phyloP scores from a whole-genome alignment of 179 eudicot species.

The Amaranthus tricolor region DNA sequence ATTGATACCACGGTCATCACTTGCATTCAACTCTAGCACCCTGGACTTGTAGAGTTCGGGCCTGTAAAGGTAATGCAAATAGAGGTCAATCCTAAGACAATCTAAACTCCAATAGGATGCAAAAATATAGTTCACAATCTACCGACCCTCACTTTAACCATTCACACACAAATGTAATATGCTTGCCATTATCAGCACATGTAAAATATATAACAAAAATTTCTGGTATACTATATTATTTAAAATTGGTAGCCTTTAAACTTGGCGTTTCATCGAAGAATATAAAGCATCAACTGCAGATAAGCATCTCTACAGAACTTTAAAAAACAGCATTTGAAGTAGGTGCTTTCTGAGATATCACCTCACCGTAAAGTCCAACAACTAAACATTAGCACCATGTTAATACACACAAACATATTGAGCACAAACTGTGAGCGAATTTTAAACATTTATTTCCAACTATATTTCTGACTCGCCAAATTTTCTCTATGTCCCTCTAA shows the following conservation, averaged over 20 bases:
- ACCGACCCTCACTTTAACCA: background rate
- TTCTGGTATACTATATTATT: background rate
- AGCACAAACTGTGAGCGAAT: too few relatives aligned
- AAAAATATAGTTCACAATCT: background rate
- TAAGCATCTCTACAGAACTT: too few relatives aligned
- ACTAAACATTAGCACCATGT: too few relatives aligned
- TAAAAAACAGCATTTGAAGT: too few relatives aligned
- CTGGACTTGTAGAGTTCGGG: slow-evolving; percentile 93
- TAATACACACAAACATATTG: too few relatives aligned
- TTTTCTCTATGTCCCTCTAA: too few relatives aligned
- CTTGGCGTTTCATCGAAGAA: background rate
- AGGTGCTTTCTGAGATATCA: too few relatives aligned
- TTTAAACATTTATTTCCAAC: too few relatives aligned
- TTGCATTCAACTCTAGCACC: slow-evolving; percentile 95
- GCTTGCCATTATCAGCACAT: background rate
- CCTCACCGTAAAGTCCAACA: too few relatives aligned
- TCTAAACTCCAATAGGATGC: background rate
- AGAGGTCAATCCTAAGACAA: slow-evolving; percentile 1
- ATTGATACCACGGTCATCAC: slow-evolving; percentile 97
- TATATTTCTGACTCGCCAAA: too few relatives aligned
- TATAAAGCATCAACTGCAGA: too few relatives aligned
- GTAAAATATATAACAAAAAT: background rate
- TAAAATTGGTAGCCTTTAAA: background rate
- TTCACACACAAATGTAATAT: background rate
- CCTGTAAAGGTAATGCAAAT: slow-evolving; percentile 34